Evolutionary conservation across 441 rosid genomes (phyloP).

Genomic region (Sinapis alba): DNA sequence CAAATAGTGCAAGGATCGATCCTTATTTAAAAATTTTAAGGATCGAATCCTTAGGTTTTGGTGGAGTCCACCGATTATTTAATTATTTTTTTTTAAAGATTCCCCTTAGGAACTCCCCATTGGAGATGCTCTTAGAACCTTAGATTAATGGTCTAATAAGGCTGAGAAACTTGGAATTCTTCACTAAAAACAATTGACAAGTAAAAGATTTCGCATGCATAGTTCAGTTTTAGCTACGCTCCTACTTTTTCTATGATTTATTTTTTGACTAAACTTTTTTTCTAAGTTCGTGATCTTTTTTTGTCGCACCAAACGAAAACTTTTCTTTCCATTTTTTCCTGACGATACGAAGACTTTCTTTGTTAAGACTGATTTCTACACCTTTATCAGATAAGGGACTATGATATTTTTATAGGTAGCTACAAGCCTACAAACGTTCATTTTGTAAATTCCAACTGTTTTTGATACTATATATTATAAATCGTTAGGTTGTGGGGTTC

Average conservation of each 20-base stretch:
- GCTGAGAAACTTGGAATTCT: not conserved
- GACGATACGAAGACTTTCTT: slow-evolving; percentile 4
- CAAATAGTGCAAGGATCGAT: too few species aligned
- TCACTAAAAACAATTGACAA: slow-evolving; percentile 1
- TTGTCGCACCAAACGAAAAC: not conserved
- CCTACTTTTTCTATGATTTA: not conserved
- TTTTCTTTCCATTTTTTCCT: not conserved
- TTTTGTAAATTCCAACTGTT: not conserved
- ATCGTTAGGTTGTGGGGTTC: not conserved
- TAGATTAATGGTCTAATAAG: too few species aligned
- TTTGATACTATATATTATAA: not conserved
- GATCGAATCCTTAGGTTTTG: too few species aligned
- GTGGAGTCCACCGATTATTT: too few species aligned
- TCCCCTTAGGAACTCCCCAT: too few species aligned
- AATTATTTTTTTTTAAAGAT: too few species aligned
- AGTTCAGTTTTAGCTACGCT: not conserved
- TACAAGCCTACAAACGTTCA: not conserved
- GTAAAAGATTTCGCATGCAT: not conserved
- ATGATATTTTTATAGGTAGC: not conserved
- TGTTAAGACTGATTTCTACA: slow-evolving; percentile 7
- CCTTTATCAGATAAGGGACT: slow-evolving; percentile 1
- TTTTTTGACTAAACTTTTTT: too few species aligned
- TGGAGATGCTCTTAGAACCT: too few species aligned
- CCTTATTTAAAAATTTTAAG: too few species aligned
- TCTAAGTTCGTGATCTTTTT: not conserved